Evolutionary conservation across 2,329 filamentous ascomycete species (phyloP).

Genomic region (Cladosporium colombiae): DNA sequence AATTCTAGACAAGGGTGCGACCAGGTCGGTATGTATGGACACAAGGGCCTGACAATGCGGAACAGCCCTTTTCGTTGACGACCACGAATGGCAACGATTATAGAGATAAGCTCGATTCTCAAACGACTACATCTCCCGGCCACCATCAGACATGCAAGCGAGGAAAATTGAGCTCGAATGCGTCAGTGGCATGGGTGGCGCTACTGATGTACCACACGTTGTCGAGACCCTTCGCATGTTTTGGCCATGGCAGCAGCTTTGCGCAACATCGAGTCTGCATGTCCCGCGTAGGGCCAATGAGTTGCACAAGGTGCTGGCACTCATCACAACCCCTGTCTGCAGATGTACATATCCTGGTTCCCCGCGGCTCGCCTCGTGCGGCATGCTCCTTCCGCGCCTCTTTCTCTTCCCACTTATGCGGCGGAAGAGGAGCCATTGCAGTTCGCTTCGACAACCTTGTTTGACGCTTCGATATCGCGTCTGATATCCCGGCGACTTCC

Average conservation of each 20-base stretch:
- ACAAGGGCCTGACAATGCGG: not conserved
- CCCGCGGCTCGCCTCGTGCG: slow-evolving; percentile 8
- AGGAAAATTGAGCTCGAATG: not conserved
- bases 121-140: not conserved
- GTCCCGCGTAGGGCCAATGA: not conserved
- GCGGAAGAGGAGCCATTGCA: not conserved
- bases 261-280: not conserved
- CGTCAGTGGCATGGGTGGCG: slow-evolving; percentile 3
- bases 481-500: not conserved
- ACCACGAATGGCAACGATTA: not conserved
- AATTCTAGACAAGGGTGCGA: not conserved
- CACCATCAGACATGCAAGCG: not conserved
- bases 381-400: slow-evolving; percentile 8
- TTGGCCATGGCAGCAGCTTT: not conserved
- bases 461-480: slow-evolving; percentile 9
- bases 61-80: not conserved
- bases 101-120: not conserved
- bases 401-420: not conserved
- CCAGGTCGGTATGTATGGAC: not conserved
- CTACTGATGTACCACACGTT: not conserved
- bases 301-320: not conserved
- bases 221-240: not conserved
- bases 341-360: slow-evolving; percentile 7
- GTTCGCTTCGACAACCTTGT: slow-evolving; percentile 3
- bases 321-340: slow-evolving; percentile 7